A percentile compares a stretch with the other conserved stretches of the same genome.
These are phyloP conservation scores for Neopestalotiopsis sp. DNA, from an alignment of 2,329 filamentous ascomycete species.

Conservation along the genomic window DNA sequence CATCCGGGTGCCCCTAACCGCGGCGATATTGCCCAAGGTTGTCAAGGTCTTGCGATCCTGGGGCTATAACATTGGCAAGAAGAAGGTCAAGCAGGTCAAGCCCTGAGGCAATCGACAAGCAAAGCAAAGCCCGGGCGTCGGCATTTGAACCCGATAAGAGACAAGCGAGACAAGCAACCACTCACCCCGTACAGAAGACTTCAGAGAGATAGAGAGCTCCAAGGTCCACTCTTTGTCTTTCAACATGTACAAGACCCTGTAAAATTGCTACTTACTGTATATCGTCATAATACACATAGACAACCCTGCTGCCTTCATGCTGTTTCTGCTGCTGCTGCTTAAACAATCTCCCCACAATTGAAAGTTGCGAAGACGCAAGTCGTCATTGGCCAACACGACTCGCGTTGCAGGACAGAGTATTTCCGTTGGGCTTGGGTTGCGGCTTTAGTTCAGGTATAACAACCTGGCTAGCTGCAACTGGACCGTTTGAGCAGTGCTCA, in stretches of 20 bases:
- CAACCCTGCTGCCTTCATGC: background rate
- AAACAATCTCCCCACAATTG: background rate
- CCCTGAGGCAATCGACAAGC: background rate
- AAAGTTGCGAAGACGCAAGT: slow-evolving; percentile 1
- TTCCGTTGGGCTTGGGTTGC: background rate
- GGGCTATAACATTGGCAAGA: slow-evolving; percentile 95
- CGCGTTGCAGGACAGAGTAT: background rate
- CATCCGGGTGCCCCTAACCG: slow-evolving; percentile 88
- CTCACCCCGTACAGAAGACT: background rate
- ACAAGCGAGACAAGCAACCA: background rate
- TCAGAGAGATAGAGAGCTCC: background rate
- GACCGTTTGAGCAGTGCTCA: background rate
- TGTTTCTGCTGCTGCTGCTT: no score
- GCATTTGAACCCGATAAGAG: background rate
- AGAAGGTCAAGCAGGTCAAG: slow-evolving; percentile 34
- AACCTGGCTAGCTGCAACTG: background rate
- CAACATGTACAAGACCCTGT: background rate
- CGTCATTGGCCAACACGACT: slow-evolving; percentile 10
- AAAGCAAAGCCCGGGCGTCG: background rate
- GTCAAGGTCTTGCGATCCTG: slow-evolving; percentile 85
- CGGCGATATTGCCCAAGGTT: slow-evolving; percentile 91
- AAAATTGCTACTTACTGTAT: background rate
- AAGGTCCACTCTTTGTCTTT: background rate
- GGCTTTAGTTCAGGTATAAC: background rate
- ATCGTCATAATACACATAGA: slow-evolving; percentile 11